Percentiles rank a stretch among this genome's conserved stretches.
phyloP scores from a whole-genome alignment of 1,284 basidiomycete genomes.

The Ustanciosporium gigantosporum region DNA sequence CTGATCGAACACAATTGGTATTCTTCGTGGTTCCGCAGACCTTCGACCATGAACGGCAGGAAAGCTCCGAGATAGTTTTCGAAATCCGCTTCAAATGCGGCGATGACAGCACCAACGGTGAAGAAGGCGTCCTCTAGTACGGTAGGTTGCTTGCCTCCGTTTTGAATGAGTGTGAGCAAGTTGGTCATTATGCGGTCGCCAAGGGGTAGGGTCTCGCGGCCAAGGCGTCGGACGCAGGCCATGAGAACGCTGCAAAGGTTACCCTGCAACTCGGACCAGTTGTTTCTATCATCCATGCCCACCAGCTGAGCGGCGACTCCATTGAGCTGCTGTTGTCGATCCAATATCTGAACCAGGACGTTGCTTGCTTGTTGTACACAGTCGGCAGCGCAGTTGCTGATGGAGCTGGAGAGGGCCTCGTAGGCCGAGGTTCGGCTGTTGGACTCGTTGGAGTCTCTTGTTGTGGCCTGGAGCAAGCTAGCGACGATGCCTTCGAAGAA shows the following conservation, averaged over 20 bases:
- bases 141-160: slow-evolving; percentile 85
- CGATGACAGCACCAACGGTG: slow-evolving; percentile 76
- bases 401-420: slow-evolving; percentile 86
- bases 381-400: slow-evolving; percentile 80
- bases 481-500: slow-evolving; percentile 75
- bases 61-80: slow-evolving; percentile 87
- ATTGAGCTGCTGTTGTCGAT: slow-evolving; percentile 86
- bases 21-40: slow-evolving; percentile 90
- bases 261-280: slow-evolving; percentile 97
- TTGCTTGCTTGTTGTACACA: slow-evolving; percentile 80
- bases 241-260: slow-evolving; percentile 76
- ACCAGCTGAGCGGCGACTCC: slow-evolving; percentile 77
- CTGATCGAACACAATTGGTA: slow-evolving; percentile 92
- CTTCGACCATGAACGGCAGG: slow-evolving; percentile 84
- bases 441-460: slow-evolving; percentile 79
- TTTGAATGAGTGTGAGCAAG: slow-evolving; percentile 80
- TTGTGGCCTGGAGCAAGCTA: slow-evolving; percentile 49
- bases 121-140: slow-evolving; percentile 97
- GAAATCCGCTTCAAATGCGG: slow-evolving; percentile 81
- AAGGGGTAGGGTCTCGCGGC: slow-evolving; percentile 79
- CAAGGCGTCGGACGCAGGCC: slow-evolving; percentile 68
- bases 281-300: slow-evolving; percentile 93
- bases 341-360: slow-evolving; percentile 78
- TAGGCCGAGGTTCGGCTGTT: slow-evolving; percentile 95
- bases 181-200: slow-evolving; percentile 95